Evolutionary conservation across 2,329 filamentous ascomycete genomes (phyloP), one percentile per base, ranked within the genome.

Genomic region (Coniosporium tulheliwenetii): DNA sequence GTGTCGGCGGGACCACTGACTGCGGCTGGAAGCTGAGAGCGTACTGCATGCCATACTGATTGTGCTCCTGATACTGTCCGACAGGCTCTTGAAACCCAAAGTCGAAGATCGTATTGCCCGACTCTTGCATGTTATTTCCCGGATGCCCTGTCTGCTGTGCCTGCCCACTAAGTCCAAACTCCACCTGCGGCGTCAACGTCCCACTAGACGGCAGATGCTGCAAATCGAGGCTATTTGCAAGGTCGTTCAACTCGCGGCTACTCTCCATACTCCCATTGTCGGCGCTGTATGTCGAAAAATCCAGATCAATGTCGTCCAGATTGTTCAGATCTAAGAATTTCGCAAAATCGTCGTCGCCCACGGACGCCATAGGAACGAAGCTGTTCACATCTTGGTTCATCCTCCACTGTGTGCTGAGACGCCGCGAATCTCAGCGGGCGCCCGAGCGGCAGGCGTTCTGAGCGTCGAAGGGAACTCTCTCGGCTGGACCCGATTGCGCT

Each of bases 1-100:
- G 84, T 10, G 84, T 91, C 2, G 82, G 82, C 5, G 84, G 84
- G 7, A 85, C 73, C 67, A 39, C 60, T 70, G 41, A 60, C 31
- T 67, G 65, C 36, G 55, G 55, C 29, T 57, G 52, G 48, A 60
- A 63, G 19, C 7, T 26, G 19, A 26, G 19, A 26, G 4, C 32
- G 53, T 52, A 48, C 35, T 45, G 30, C n/a, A 43, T 31, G 10
- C 30, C 32, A 40, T 39, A 45, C 19, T 26, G 19, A 36, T 35
- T 38, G 13, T 45, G 45, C 15, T 19, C 33, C n/a, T 39, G 16
- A 13, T 29, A 26, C 26, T 39, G 37, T 26, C 12, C 13, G 3
- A 30, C 10, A 13, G 13, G 37, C 16, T 3, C 29, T 31, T 45
- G 40, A 1, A 36, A 13, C 10, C 10, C 13, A 13, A 33, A 60